Conservation (phyloP, 371 early-diverging fungal species). For the Umbelopsis sp. region DNA sequence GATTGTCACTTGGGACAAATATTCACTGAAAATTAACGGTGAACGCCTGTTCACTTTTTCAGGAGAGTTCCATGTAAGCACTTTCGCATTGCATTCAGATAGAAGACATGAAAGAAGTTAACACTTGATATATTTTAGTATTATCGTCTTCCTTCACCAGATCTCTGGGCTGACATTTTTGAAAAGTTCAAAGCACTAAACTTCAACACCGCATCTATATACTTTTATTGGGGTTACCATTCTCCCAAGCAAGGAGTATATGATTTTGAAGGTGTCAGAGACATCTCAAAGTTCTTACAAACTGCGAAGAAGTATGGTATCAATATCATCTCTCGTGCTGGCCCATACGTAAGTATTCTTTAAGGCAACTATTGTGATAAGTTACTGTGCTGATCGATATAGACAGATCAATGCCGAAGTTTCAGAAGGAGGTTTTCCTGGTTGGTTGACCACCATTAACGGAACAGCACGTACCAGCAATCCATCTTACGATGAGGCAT, state of each 20-base stretch:
- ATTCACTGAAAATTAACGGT: slow-evolving; percentile 23
- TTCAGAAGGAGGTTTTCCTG: neutral
- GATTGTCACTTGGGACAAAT: slow-evolving; percentile 28
- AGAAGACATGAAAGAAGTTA: neutral
- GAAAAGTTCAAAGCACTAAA: slow-evolving; percentile 28
- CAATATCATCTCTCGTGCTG: slow-evolving; percentile 28
- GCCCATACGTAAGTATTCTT: slow-evolving; percentile 23
- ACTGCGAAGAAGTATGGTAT: slow-evolving; percentile 23
- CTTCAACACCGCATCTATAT: slow-evolving; percentile 28
- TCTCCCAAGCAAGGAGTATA: slow-evolving; percentile 26
- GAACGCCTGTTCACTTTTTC: slow-evolving; percentile 21
- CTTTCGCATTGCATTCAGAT: neutral
- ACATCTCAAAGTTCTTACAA: slow-evolving; percentile 28
- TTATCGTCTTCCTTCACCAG: slow-evolving; percentile 25
- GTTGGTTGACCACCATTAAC: neutral
- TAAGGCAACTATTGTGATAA: neutral
- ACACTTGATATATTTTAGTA: neutral
- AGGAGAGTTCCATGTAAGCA: slow-evolving; percentile 22
- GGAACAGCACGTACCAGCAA: neutral
- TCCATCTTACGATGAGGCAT: slow-evolving; percentile 6
- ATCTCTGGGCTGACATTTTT: slow-evolving; percentile 25
- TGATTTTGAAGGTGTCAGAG: slow-evolving; percentile 31
- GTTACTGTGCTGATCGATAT: neutral
- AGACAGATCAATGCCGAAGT: slow-evolving; percentile 18
- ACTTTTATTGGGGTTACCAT: slow-evolving; percentile 34